Evolutionary conservation across 2,329 filamentous ascomycete genomes (phyloP).

Genomic region (Aureobasidium sp.): DNA sequence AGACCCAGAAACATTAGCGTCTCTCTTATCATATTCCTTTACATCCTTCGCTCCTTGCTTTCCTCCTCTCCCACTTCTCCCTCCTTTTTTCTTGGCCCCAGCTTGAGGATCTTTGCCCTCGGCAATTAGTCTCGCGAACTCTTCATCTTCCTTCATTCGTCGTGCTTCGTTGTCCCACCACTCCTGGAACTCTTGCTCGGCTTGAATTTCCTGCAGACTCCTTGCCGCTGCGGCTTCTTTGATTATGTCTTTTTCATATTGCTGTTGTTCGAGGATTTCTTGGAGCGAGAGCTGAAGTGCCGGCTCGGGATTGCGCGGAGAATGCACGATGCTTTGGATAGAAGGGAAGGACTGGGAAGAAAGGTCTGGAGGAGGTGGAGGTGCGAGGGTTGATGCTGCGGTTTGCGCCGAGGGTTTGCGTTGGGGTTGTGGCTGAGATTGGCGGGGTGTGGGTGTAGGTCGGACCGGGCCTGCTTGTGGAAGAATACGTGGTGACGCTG

Average conservation of each 20-base stretch:
- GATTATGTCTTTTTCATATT: constrained; percentile 72
- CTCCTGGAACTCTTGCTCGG: constrained; percentile 92
- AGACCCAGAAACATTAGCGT: background rate
- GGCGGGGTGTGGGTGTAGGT: constrained; percentile 12
- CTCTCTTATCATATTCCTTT: constrained; percentile 15
- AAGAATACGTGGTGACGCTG: background rate
- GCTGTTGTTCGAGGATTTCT: constrained; percentile 83
- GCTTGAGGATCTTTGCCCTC: constrained; percentile 6
- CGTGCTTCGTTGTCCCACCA: constrained; percentile 89
- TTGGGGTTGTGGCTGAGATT: background rate
- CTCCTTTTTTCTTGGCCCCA: constrained; percentile 17
- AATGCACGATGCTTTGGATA: constrained; percentile 41
- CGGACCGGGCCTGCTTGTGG: background rate
- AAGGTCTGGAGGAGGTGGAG: constrained; percentile 24
- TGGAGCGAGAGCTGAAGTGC: constrained; percentile 66
- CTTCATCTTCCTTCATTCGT: constrained; percentile 41
- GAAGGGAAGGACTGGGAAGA: constrained; percentile 29
- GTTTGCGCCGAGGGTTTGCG: constrained; percentile 12
- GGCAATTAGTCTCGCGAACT: constrained; percentile 1
- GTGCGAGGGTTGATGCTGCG: background rate
- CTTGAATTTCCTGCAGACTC: constrained; percentile 87
- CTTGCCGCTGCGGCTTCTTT: constrained; percentile 77
- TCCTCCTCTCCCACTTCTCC: constrained; percentile 19
- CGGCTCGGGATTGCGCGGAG: constrained; percentile 54
- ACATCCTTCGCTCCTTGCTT: constrained; percentile 16